phyloP scores from a whole-genome alignment of 1,139 yeast species.

The Yamadazyma siamensis region DNA sequence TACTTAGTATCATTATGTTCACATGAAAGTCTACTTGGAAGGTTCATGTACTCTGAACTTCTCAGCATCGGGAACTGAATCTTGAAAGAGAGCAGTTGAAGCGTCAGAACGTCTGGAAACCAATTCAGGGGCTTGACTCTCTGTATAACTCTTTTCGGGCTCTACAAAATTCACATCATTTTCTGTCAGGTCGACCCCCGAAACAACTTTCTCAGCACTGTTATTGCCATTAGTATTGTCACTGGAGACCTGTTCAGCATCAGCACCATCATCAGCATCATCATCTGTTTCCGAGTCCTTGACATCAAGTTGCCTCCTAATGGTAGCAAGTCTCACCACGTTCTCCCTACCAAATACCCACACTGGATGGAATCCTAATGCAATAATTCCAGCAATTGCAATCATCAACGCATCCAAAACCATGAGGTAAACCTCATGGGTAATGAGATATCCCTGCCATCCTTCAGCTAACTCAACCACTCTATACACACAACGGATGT shows the following conservation, averaged over 20 bases:
- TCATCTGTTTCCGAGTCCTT: constrained; percentile 3
- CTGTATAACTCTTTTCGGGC: too few species aligned
- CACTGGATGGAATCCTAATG: constrained; percentile 66
- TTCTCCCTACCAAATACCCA: constrained; percentile 46
- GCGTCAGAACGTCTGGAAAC: too few species aligned
- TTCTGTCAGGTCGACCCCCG: too few species aligned
- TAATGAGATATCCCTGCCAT: constrained; percentile 67
- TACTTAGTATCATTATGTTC: too few species aligned
- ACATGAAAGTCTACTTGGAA: too few species aligned
- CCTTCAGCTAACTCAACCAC: constrained; percentile 78
- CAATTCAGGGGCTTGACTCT: too few species aligned
- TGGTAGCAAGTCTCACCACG: constrained; percentile 32
- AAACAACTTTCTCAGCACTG: too few species aligned
- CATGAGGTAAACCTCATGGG: constrained; percentile 70
- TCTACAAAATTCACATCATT: too few species aligned
- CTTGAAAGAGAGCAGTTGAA: too few species aligned
- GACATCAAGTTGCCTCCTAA: constrained; percentile 30
- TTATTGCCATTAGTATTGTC: too few species aligned
- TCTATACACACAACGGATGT: constrained; percentile 75
- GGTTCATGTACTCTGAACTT: too few species aligned
- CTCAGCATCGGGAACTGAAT: too few species aligned
- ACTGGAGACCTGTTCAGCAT: background rate
- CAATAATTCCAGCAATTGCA: constrained; percentile 37
- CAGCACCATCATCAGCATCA: constrained; percentile 1
- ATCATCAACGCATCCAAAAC: constrained; percentile 77